Conservation (phyloP, 371 early-diverging fungal species). For the Haplosporangium sp. region DNA sequence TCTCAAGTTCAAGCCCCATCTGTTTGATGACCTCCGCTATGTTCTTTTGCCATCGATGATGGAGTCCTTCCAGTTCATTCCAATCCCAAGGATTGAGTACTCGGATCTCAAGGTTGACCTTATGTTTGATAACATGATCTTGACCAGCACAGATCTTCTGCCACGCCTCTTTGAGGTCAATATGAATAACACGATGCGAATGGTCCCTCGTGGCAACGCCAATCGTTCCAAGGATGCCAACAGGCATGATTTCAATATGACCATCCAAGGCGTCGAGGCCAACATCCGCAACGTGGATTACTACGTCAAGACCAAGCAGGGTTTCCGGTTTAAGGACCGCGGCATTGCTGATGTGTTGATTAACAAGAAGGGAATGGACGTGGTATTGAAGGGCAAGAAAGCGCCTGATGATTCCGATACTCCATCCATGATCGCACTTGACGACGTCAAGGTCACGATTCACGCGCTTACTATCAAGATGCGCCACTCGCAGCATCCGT, state of each 20-base stretch:
- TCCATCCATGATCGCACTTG: constrained; percentile 58
- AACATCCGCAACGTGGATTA: constrained; percentile 65
- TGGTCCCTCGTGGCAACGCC: constrained; percentile 27
- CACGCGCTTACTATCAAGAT: constrained; percentile 48
- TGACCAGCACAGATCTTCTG: constrained; percentile 66
- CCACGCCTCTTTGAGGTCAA: constrained; percentile 69
- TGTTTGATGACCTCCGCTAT: constrained; percentile 66
- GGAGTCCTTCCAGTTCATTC: constrained; percentile 70
- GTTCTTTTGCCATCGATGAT: constrained; percentile 62
- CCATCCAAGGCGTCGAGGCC: constrained; percentile 57
- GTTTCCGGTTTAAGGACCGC: constrained; percentile 66
- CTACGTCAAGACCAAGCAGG: constrained; percentile 66
- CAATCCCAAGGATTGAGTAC: constrained; percentile 74
- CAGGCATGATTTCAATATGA: constrained; percentile 54
- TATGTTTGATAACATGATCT: constrained; percentile 68
- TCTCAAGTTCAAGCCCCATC: constrained; percentile 64
- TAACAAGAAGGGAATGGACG: constrained; percentile 63
- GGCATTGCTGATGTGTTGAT: constrained; percentile 68
- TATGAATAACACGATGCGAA: constrained; percentile 49
- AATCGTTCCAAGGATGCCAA: constrained; percentile 48
- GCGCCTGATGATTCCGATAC: constrained; percentile 45
- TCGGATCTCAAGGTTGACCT: constrained; percentile 65
- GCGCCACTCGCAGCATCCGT: constrained; percentile 37
- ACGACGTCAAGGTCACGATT: constrained; percentile 63
- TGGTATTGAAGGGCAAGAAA: constrained; percentile 51